Base-by-base conservation (phyloP, 371 early-diverging fungal species). In the Circinella minor region DNA sequence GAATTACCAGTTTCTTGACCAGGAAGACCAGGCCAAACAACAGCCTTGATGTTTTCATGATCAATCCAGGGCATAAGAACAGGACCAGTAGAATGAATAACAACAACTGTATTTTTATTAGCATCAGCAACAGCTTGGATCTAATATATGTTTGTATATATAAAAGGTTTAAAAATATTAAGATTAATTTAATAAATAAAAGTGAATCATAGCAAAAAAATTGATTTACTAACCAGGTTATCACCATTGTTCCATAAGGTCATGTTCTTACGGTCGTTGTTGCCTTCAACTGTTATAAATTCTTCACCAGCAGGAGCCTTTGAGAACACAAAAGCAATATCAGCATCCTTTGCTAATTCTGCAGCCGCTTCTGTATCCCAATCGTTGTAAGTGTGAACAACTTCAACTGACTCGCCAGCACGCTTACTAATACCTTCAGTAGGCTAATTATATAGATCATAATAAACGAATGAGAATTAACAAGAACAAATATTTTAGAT, bases 271-370 rank as follows among this genome's bases (percentile, higher is more conserved):
- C 90, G 78, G 55, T 91, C 91, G 20, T 88, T 87, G 67, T 82
- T 80, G 18, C 73, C 78, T 61, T 79, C 78, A 17, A 80, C 77
- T 18, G 47, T 57, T 20, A 77, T 64, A 47, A 70, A 77, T 37
- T 69, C 88, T 75, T 91, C 91, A 39, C 90, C 91, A 61, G 88
- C 85, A 63, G 85, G 73, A 47, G 89, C 69, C 61, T 70, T 81
- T 10, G 80, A 85, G 67, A 88, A 90, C 9, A 90, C 89, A 63
- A 91, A 68, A 11, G 88, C 86, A 59, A 81, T 36, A 48, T 91
- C 87, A n/a, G 83, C 76, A 8, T 63, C 73, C 46, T 9, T 43
- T 11, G 43, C 13, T 34, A 20, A 27, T 57, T 57, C 13, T 57
- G 27, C 27, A 27, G 27, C 27, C 0, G 27, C 27, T 0, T 27